phyloP scores from a whole-genome alignment of 495 filamentous ascomycete species.

The Penicillium malachiteum region DNA sequence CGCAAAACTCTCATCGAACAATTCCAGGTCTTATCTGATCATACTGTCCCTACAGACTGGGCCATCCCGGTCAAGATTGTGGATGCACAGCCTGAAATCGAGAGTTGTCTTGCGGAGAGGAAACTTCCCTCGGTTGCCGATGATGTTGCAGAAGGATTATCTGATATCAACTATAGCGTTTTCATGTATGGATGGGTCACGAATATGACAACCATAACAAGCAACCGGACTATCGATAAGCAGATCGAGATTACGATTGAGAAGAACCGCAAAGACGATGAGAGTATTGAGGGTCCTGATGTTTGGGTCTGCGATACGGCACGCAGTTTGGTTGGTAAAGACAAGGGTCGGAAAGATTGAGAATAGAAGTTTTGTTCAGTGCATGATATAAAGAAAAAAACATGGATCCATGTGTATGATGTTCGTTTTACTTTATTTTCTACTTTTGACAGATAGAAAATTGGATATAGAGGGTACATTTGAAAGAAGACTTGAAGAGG shows the following conservation, averaged over 20 bases:
- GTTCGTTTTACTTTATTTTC: no score
- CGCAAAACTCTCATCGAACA: slow-evolving; percentile 32
- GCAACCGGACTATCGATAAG: slow-evolving; percentile 63
- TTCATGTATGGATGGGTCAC: slow-evolving; percentile 68
- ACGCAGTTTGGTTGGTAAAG: slow-evolving; percentile 65
- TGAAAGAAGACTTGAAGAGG: no score
- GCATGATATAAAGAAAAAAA: neutral
- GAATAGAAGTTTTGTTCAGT: neutral
- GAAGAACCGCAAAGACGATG: slow-evolving; percentile 33
- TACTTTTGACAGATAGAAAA: neutral
- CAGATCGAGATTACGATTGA: slow-evolving; percentile 58
- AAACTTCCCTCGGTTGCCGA: slow-evolving; percentile 39
- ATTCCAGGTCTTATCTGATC: slow-evolving; percentile 50
- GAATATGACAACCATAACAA: slow-evolving; percentile 61
- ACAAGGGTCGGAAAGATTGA: slow-evolving; percentile 47
- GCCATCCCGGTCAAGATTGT: slow-evolving; percentile 53
- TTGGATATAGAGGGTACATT: neutral
- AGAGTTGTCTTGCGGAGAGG: slow-evolving; percentile 22
- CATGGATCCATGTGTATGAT: no score
- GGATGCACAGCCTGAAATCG: slow-evolving; percentile 34
- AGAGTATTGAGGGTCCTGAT: slow-evolving; percentile 50
- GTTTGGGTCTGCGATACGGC: slow-evolving; percentile 64
- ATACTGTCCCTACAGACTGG: slow-evolving; percentile 47
- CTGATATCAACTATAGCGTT: slow-evolving; percentile 63
- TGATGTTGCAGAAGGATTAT: slow-evolving; percentile 46